Conservation (phyloP, 2,329 filamentous ascomycete species). For the Zelopaecilomyces penicillatus region DNA sequence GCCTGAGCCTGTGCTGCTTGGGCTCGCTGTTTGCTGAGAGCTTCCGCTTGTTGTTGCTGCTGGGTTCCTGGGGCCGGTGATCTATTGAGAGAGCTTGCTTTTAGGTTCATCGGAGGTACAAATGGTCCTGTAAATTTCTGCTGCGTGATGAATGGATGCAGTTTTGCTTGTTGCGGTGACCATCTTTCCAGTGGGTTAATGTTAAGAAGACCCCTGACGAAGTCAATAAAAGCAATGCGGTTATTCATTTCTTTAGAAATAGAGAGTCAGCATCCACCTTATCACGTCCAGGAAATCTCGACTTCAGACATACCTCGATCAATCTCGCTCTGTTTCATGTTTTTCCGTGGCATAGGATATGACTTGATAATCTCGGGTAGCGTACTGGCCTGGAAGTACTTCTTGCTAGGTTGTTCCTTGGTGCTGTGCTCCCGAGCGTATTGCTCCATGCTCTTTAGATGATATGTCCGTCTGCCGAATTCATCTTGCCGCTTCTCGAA, state of each 20-base stretch:
- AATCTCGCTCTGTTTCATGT: constrained; percentile 96
- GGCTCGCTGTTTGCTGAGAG: constrained; percentile 84
- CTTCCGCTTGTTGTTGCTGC: constrained; percentile 91
- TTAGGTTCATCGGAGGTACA: constrained; percentile 93
- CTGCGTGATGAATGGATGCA: constrained; percentile 97
- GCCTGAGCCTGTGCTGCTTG: constrained; percentile 39
- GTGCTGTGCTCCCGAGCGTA: constrained; percentile 92
- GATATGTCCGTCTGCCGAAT: constrained; percentile 82
- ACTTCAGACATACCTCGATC: constrained; percentile 63
- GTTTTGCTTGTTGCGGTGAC: constrained; percentile 94
- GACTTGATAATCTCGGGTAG: constrained; percentile 95
- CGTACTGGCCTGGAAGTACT: constrained; percentile 93
- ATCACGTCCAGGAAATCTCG: not conserved
- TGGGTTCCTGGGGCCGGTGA: constrained; percentile 89
- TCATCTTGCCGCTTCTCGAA: constrained; percentile 91
- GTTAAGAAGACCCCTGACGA: constrained; percentile 83
- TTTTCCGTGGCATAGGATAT: constrained; percentile 97
- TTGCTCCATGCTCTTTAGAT: constrained; percentile 95
- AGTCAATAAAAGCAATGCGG: constrained; percentile 93
- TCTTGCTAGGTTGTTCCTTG: constrained; percentile 98
- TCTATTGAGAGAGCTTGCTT: constrained; percentile 73
- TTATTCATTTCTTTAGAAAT: constrained; percentile 84
- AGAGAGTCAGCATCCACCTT: not conserved
- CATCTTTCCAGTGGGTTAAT: constrained; percentile 95
- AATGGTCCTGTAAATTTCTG: constrained; percentile 96